Percentiles rank a stretch among this genome's conserved stretches.
Conservation (phyloP, 2,329 filamentous ascomycete species). For the Epichloe hybrida region DNA sequence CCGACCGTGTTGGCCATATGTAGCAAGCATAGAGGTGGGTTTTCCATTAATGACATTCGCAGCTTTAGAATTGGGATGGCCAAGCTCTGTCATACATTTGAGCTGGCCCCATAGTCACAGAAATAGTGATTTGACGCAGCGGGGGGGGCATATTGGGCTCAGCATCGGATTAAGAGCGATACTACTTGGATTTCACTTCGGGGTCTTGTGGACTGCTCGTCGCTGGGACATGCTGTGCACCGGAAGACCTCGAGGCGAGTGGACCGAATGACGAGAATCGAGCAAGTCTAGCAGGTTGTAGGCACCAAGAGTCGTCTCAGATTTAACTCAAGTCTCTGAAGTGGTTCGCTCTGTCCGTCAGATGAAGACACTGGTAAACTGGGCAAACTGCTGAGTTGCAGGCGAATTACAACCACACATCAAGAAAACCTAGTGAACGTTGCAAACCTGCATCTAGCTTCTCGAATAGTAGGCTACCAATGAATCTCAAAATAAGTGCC, state of each 20-base stretch:
- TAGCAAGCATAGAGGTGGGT: constrained; percentile 48
- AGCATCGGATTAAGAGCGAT: constrained; percentile 18
- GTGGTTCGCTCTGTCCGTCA: neutral
- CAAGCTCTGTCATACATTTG: constrained; percentile 9
- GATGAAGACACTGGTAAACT: neutral
- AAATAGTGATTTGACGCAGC: neutral
- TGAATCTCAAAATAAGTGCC: no score
- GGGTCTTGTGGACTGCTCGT: constrained; percentile 20
- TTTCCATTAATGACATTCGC: constrained; percentile 58
- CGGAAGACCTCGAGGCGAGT: constrained; percentile 13
- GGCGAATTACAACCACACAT: no score
- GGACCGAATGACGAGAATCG: constrained; percentile 16
- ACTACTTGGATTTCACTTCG: constrained; percentile 21
- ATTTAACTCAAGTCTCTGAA: neutral
- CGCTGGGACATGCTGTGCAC: constrained; percentile 22
- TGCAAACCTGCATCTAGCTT: no score
- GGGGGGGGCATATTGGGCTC: constrained; percentile 1
- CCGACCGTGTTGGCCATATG: constrained; percentile 58
- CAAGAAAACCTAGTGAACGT: no score
- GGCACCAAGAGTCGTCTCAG: neutral
- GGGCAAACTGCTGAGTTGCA: neutral
- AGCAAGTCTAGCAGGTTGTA: neutral
- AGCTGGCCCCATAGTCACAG: neutral
- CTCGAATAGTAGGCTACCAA: no score
- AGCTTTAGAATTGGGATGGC: constrained; percentile 46